Base-by-base conservation (phyloP, 2,329 filamentous ascomycete genomes). In the Herpotrichia juniperi region DNA sequence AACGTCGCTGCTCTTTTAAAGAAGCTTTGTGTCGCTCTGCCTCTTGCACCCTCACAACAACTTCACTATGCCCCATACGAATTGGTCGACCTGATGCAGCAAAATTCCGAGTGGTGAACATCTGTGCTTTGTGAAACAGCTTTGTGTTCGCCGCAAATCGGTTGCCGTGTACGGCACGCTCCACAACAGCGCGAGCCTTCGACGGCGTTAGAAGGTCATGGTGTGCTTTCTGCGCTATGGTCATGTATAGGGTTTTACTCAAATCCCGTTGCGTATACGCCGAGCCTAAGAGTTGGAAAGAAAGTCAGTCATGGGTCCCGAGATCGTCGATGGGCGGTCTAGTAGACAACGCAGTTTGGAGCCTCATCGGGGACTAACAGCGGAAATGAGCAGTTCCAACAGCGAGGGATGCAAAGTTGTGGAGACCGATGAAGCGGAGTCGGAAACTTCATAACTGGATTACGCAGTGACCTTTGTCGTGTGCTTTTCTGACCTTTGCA, bases 1-100 rank as follows among this genome's bases (percentile, higher is more conserved):
- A 47, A 47, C 45, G 45, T 47, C 32, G 16, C 28, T 30, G 26
- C 25, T 28, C 40, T 12, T 31, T 43, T 43, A 43, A 28, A 43
- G 40, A 43, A 22, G 19, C 3, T 40, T 40, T n/a, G 19, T 21
- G 21, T n/a, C 37, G 37, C 37, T 24, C 37, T 3, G 12, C 6
- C 10, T 40, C 12, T 25, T 40, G 19, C 8, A 14, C n/a, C 19
- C 37, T 40, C 14, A 11, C 12, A 25, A 40, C 19, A 40, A n/a
- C 8, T 4, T 7, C 16, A 24, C 25, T 25, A 21, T 24, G 7
- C 19, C n/a, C 12, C 19, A 25, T 14, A 40, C 14, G 11, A 40
- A 24, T 40, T 25, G 37, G 21, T n/a, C 6, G 25, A 12, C 16
- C 12, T 7, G 37, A 11, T 24, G 19, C 37, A 40, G 21, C 14